Evolutionary conservation across 1,284 basidiomycete species (phyloP).

Genomic region (Neolentinus lepideus): DNA sequence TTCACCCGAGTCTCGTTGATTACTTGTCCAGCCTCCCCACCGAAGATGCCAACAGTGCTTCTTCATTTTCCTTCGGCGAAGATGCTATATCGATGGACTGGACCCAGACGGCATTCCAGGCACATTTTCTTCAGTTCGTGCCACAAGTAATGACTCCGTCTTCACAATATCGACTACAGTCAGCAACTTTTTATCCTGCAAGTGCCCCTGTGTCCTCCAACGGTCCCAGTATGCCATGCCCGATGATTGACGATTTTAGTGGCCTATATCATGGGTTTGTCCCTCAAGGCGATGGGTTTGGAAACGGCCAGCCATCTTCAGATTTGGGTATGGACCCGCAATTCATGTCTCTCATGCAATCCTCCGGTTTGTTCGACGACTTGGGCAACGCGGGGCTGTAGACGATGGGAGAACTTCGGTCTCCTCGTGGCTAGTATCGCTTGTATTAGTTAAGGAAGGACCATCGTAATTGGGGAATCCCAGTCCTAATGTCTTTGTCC

Average conservation of each 20-base stretch:
- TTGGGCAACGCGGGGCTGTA: too few relatives aligned
- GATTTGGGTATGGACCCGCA: background rate
- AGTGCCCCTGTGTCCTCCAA: background rate
- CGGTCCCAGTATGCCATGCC: too few relatives aligned
- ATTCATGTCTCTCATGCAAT: background rate
- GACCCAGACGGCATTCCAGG: background rate
- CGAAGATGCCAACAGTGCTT: background rate
- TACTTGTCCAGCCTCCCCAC: background rate
- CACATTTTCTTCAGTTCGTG: background rate
- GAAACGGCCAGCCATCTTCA: background rate
- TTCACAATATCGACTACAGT: background rate
- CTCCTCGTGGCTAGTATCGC: too few relatives aligned
- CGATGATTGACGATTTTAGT: background rate
- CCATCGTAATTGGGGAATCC: too few relatives aligned
- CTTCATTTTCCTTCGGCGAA: background rate
- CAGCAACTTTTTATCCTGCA: background rate
- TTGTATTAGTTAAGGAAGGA: too few relatives aligned
- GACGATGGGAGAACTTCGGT: too few relatives aligned
- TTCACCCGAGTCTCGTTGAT: background rate
- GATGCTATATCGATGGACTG: background rate
- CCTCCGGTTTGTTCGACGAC: background rate
- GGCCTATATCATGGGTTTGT: background rate
- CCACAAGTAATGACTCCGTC: background rate
- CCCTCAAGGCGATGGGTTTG: background rate
- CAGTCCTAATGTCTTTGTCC: too few relatives aligned